Base-by-base conservation (phyloP, 2,329 filamentous ascomycete species). In the Fusarium annulatum region DNA sequence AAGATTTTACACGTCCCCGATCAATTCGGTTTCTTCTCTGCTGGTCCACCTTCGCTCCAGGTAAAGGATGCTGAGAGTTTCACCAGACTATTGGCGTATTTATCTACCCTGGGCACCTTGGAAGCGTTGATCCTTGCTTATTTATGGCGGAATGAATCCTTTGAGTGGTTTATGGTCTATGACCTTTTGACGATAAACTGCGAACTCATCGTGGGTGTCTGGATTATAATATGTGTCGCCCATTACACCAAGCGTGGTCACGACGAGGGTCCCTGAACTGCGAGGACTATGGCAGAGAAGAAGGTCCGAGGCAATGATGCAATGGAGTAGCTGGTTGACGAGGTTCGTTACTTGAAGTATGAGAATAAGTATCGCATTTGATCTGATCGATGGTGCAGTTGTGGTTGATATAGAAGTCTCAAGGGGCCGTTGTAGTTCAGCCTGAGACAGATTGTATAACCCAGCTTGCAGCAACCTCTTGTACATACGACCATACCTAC, bases 1-100 rank as follows among this genome's bases (percentile, higher is more conserved):
- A 26, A n/a, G 42, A 57, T 68, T 11, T 21, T 74, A 2, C 46
- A 41, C n/a, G 21, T 72, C 21, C 72, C 71, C 3, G 63, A 68
- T 48, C 64, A 5, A 18, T 26, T 69, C 21, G 60, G 63, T 11
- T 39, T 72, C 4, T 34, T 72, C 33, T 74, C 53, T 3, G n/a
- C 41, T 23, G 64, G 57, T 1, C 60, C 53, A 21, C 67, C 60
- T 23, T 64, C 41, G 2, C 53, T 39, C 21, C 64, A 69, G 21
- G 59, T 9, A 57, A 41, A 5, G 4, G 52, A 69, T 48, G n/a
- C n/a, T 53, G 55, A 56, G 42, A 36, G 23, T 49, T 46, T 52
- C 33, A 33, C 56, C n/a, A 12, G 7, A 16, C 7, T 59, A n/a
- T 36, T 58, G 26, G 11, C 11, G 39, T 16, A 11, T 16, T 26